These are phyloP conservation scores for Fomitopsis palustris DNA, from an alignment of 1,284 basidiomycete genomes.

Conservation along the genomic window DNA sequence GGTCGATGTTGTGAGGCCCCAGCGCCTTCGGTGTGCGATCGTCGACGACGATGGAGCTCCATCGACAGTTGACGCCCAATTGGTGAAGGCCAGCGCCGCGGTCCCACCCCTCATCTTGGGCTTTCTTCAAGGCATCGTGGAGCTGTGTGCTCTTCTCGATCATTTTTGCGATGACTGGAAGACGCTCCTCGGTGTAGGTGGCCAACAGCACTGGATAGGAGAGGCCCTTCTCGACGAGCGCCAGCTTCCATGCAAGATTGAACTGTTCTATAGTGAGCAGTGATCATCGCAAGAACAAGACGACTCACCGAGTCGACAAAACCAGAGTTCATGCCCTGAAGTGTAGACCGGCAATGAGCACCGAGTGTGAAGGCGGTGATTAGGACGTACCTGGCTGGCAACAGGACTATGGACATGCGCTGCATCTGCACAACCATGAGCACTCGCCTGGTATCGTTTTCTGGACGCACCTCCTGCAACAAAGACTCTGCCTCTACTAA, in stretches of 20 bases:
- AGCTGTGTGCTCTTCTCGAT: constrained; percentile 13
- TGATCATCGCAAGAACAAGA: neutral
- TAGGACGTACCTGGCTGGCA: constrained; percentile 24
- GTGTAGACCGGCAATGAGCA: neutral
- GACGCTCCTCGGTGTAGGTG: constrained; percentile 23
- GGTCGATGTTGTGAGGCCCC: constrained; percentile 8
- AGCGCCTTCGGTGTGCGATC: constrained; percentile 19
- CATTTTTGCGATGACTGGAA: constrained; percentile 24
- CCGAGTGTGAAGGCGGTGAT: neutral
- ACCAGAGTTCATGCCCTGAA: constrained; percentile 7
- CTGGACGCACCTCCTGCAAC: constrained; percentile 25
- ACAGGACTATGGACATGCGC: constrained; percentile 24
- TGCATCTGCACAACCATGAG: constrained; percentile 7
- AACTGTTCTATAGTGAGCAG: constrained; percentile 11
- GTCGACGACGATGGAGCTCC: constrained; percentile 34
- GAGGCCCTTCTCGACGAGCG: constrained; percentile 14
- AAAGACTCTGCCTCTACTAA: constrained; percentile 31
- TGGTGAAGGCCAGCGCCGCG: constrained; percentile 27
- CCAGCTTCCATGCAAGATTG: constrained; percentile 28
- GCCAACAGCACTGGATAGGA: constrained; percentile 18
- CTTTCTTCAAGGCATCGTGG: neutral
- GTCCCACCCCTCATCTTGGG: neutral
- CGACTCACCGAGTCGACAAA: constrained; percentile 3
- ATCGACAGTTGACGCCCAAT: constrained; percentile 30
- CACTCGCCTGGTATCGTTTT: neutral